Conservation (phyloP, 2,329 filamentous ascomycete genomes). For the Scedosporium apiospermum region DNA sequence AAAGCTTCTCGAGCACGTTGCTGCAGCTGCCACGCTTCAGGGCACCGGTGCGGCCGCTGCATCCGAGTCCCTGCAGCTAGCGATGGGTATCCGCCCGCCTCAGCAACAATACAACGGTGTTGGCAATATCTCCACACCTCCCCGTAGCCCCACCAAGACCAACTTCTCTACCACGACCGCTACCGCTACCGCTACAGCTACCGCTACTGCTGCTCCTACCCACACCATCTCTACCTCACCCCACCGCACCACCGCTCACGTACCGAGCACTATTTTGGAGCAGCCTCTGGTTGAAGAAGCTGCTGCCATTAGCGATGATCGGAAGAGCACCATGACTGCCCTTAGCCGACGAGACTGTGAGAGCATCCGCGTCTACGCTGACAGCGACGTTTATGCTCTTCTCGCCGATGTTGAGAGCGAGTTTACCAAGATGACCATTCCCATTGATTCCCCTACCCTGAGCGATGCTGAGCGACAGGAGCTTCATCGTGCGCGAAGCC, state of each 20-base stretch:
- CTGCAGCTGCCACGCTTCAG: constrained; percentile 54
- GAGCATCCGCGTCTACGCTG: constrained; percentile 60
- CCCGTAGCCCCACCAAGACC: constrained; percentile 46
- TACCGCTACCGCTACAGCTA: constrained; percentile 19
- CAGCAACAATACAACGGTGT: constrained; percentile 16
- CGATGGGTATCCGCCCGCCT: constrained; percentile 28
- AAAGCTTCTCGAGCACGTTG: constrained; percentile 74
- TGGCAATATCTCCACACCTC: constrained; percentile 44
- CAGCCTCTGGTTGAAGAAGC: constrained; percentile 37
- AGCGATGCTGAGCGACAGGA: constrained; percentile 28
- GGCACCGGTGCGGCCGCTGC: constrained; percentile 17
- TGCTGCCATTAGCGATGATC: constrained; percentile 18
- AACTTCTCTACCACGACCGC: constrained; percentile 21
- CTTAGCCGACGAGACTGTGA: constrained; percentile 37
- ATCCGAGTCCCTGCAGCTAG: constrained; percentile 31
- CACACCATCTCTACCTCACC: constrained; percentile 28
- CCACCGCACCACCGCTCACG: constrained; percentile 40
- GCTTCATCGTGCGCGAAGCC: constrained; percentile 39
- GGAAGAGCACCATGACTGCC: constrained; percentile 14
- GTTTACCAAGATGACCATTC: constrained; percentile 24
- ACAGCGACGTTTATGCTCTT: constrained; percentile 56
- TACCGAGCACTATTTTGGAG: constrained; percentile 47
- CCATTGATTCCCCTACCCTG: constrained; percentile 11
- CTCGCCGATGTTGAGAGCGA: constrained; percentile 54
- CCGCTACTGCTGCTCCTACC: constrained; percentile 13